Percentiles rank a stretch among this genome's conserved stretches.
phyloP scores from a whole-genome alignment of 768 basidiomycete species.

The Pleurotus djamor region DNA sequence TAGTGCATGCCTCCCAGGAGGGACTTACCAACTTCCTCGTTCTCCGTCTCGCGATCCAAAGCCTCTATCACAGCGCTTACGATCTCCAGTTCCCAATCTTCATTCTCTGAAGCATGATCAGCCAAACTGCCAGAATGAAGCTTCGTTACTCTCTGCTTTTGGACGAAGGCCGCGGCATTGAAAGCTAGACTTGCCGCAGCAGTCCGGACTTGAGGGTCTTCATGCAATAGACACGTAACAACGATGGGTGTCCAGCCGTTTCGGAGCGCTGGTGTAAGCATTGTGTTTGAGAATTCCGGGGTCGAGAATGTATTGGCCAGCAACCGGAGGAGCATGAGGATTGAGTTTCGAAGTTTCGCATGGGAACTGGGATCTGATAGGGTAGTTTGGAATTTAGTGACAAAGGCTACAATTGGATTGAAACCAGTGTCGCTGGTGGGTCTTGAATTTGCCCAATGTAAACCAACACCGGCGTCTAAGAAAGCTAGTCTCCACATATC shows the following conservation, averaged over 20 bases:
- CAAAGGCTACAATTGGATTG: constrained; percentile 43
- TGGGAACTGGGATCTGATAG: constrained; percentile 1
- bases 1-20: neutral
- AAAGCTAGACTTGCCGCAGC: constrained; percentile 85
- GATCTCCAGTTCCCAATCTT: constrained; percentile 87
- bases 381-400: constrained; percentile 31
- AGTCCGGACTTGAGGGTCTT: constrained; percentile 65
- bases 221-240: constrained; percentile 65
- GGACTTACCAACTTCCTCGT: constrained; percentile 77
- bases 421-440: constrained; percentile 13
- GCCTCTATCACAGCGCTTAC: constrained; percentile 83
- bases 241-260: constrained; percentile 48
- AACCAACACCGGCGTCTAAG: constrained; percentile 56
- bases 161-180: constrained; percentile 66
- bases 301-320: constrained; percentile 66
- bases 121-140: constrained; percentile 27
- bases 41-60: constrained; percentile 63
- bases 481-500: constrained; percentile 83
- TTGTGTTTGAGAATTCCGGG: constrained; percentile 37
- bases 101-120: constrained; percentile 49
- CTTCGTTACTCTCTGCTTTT: constrained; percentile 53
- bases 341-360: constrained; percentile 46
- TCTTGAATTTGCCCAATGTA: constrained; percentile 41
- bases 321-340: constrained; percentile 66
- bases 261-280: constrained; percentile 26